Evolutionary conservation across 2,329 filamentous ascomycete genomes (phyloP), one percentile per base, ranked within the genome.

Genomic region (Triangularia setosa): DNA sequence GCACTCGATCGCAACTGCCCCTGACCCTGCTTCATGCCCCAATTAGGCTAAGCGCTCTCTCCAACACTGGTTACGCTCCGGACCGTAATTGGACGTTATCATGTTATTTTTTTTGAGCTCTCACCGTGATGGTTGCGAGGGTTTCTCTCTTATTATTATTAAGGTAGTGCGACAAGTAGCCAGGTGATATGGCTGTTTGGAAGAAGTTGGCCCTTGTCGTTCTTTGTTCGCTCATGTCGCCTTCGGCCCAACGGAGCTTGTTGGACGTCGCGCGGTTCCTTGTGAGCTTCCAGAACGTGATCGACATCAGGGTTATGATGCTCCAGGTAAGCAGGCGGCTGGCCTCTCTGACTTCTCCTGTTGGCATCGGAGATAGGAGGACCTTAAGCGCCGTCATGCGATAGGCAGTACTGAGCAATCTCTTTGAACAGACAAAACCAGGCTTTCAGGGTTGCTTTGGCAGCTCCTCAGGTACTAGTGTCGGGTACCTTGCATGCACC

Each of bases 401-500:
- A 60, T 18, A 53, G 48, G 18, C 5, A 53, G 25, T 55, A 55
- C 23, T 55, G 52, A 55, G 52, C 52, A 48, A 55, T 55, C 23
- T 25, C 56, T 58, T 57, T 56, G 58, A 30, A 11, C 33, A 44
- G 44, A 30, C 18, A 60, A 60, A 60, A 52, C 40, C 57, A 25
- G 57, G 57, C 40, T 40, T 60, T 21, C 59, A 60, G 40, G 18
- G 55, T 62, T 67, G 65, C 63, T 61, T 64, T 63, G 65, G 66
- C 67, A 63, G 63, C 53, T 52, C 52, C 35, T 60, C 58, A 62
- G 63, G 61, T 57, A 62, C 61, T 67, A 65, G 67, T 65, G 62
- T 64, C 69, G 69, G 69, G 69, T 71, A 71, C 69, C 69, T 71
- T 71, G 69, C 69, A 71, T 67, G 60, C 44, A 24, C 23, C 21